Conservation (phyloP, 2,329 filamentous ascomycete genomes). For the Botryotinia calthae region DNA sequence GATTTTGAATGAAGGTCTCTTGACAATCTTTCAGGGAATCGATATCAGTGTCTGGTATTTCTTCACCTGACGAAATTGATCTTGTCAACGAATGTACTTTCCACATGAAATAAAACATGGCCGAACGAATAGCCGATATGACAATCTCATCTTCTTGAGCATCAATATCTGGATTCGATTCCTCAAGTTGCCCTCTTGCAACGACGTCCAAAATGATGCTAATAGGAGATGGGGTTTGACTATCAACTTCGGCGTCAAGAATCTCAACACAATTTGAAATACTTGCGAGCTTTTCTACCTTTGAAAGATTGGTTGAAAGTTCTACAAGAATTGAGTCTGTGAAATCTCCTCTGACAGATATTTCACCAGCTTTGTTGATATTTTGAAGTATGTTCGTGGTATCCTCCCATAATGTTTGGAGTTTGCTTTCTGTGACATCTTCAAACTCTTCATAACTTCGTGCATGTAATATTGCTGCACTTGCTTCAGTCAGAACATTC, state of each 20-base stretch:
- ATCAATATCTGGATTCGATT: conserved; percentile 65
- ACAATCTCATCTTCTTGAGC: conserved; percentile 78
- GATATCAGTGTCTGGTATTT: conserved; percentile 57
- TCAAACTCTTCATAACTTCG: conserved; percentile 84
- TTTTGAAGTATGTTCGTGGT: conserved; percentile 66
- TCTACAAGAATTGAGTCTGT: conserved; percentile 63
- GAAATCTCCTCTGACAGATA: conserved; percentile 69
- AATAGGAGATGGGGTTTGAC: conserved; percentile 52
- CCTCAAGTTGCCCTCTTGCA: conserved; percentile 68
- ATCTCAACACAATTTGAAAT: conserved; percentile 75
- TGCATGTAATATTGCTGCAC: conserved; percentile 78
- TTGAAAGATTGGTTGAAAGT: conserved; percentile 70
- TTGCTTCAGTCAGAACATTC: conserved; percentile 79
- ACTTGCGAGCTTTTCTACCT: conserved; percentile 76
- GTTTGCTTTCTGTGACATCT: conserved; percentile 77
- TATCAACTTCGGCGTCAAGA: conserved; percentile 61
- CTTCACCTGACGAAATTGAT: conserved; percentile 52
- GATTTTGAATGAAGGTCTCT: conserved; percentile 57
- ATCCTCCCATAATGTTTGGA: conserved; percentile 84
- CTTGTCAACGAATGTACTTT: conserved; percentile 64
- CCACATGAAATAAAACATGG: conserved; percentile 95
- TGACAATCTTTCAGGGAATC: conserved; percentile 57
- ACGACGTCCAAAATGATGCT: conserved; percentile 71
- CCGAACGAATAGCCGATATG: conserved; percentile 69
- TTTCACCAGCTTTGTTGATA: conserved; percentile 63